A percentile compares a stretch with the other conserved stretches of the same genome.
These are phyloP conservation scores for Phytopythium litorale DNA, from an alignment of 352 stramenopile genomes.

Conservation along the genomic window DNA sequence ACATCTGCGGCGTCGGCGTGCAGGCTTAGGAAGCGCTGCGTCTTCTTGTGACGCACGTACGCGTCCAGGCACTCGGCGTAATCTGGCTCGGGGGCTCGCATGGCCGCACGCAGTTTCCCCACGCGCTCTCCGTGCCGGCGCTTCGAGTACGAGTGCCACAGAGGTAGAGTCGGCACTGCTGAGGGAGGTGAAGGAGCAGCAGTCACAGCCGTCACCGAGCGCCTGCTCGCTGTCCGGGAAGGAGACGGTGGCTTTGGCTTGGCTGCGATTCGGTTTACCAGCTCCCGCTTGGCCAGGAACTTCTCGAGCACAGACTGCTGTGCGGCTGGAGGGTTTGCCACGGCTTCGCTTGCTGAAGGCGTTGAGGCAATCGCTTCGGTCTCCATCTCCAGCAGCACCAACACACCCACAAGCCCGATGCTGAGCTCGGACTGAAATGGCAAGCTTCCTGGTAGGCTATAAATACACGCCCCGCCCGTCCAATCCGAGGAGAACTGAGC, in stretches of 20 bases:
- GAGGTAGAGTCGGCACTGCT: not conserved
- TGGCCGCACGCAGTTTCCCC: conserved; percentile 18
- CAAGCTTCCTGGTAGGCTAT: too few relatives aligned
- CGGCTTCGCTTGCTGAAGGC: not conserved
- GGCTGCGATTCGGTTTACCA: not conserved
- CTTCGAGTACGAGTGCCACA: conserved; percentile 48
- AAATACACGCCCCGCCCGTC: too few relatives aligned
- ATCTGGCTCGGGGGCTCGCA: conserved; percentile 32
- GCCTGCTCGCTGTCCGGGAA: not conserved
- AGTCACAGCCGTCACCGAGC: not conserved
- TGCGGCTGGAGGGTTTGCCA: not conserved
- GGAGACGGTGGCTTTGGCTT: not conserved
- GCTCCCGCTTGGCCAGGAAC: not conserved
- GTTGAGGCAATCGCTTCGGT: not conserved
- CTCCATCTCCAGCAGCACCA: not conserved
- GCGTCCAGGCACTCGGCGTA: conserved; percentile 41
- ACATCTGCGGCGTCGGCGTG: conserved; percentile 41
- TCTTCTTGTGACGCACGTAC: conserved; percentile 45
- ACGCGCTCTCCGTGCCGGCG: conserved; percentile 25
- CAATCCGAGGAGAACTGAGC: too few relatives aligned
- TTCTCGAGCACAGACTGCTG: not conserved
- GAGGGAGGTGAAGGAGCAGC: not conserved
- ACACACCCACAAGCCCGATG: too few relatives aligned
- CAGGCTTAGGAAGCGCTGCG: conserved; percentile 32
- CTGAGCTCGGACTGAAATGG: too few relatives aligned